phyloP scores from a whole-genome alignment of 2,329 filamentous ascomycete genomes.

The Fonsecaea erecta region DNA sequence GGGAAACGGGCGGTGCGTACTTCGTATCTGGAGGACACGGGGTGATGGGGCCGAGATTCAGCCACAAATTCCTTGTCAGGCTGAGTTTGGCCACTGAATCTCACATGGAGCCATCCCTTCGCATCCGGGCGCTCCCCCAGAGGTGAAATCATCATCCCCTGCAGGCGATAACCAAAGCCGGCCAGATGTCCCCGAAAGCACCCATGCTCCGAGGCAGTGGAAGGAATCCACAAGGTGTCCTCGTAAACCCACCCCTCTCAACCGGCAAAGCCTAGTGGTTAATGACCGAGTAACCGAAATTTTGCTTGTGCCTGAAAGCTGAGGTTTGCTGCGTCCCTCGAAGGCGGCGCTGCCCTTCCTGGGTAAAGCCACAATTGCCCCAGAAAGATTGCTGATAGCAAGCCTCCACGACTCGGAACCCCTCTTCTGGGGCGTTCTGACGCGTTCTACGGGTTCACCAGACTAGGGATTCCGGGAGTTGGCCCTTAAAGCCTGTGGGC shows the following conservation, averaged over 20 bases:
- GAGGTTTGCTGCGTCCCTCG: background rate
- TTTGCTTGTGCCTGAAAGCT: background rate
- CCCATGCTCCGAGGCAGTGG: background rate
- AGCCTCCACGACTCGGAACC: background rate
- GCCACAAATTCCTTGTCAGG: slow-evolving; percentile 10
- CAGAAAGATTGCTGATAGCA: background rate
- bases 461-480: background rate
- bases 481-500: background rate
- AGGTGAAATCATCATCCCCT: slow-evolving; percentile 2
- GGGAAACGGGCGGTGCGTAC: background rate
- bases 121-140: background rate
- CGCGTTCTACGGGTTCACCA: slow-evolving; percentile 6
- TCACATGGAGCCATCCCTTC: background rate
- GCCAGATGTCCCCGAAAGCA: background rate
- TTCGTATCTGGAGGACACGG: background rate
- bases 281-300: background rate
- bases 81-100: slow-evolving; percentile 2
- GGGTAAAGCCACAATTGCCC: slow-evolving; percentile 2
- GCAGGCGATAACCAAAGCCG: background rate
- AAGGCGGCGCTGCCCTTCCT: background rate
- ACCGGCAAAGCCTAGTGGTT: background rate
- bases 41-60: slow-evolving; percentile 17
- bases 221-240: slow-evolving; percentile 2
- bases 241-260: background rate
- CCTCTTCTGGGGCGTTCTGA: slow-evolving; percentile 22